These are phyloP conservation scores for Durotheca rogersii DNA, from an alignment of 495 filamentous ascomycete species.

Conservation along the genomic window DNA sequence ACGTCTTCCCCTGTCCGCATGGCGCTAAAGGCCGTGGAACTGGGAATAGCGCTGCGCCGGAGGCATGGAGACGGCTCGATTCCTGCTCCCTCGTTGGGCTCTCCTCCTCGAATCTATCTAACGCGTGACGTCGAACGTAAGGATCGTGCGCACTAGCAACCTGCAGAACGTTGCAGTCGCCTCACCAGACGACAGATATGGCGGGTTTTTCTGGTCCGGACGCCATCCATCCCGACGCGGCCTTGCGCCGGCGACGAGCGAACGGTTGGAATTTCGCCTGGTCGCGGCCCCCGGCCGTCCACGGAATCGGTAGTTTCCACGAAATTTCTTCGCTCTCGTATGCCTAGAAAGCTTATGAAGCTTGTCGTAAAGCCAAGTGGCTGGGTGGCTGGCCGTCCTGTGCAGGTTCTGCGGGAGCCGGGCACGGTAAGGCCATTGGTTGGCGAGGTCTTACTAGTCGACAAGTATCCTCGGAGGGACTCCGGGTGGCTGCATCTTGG, in stretches of 20 bases:
- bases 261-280: too few species aligned
- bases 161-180: constrained; percentile 2
- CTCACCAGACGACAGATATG: background rate
- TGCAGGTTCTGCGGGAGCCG: too few species aligned
- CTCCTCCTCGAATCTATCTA: constrained; percentile 4
- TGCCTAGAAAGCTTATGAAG: constrained; percentile 12
- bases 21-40: constrained; percentile 2
- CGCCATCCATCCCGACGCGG: too few species aligned
- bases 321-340: background rate
- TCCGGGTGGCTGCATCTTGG: background rate
- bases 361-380: constrained; percentile 1
- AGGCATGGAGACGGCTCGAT: background rate
- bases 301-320: too few species aligned
- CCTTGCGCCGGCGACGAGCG: too few species aligned
- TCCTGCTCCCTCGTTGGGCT: too few species aligned
- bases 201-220: background rate
- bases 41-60: background rate
- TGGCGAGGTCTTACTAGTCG: too few species aligned
- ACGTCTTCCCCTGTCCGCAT: constrained; percentile 20
- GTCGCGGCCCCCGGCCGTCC: too few species aligned
- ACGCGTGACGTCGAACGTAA: background rate
- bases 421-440: too few species aligned
- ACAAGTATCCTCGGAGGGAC: too few species aligned
- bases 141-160: background rate
- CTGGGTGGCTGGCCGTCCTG: background rate